Evolutionary conservation across 2,329 filamentous ascomycete species (phyloP).

Genomic region (Exophiala sp.): DNA sequence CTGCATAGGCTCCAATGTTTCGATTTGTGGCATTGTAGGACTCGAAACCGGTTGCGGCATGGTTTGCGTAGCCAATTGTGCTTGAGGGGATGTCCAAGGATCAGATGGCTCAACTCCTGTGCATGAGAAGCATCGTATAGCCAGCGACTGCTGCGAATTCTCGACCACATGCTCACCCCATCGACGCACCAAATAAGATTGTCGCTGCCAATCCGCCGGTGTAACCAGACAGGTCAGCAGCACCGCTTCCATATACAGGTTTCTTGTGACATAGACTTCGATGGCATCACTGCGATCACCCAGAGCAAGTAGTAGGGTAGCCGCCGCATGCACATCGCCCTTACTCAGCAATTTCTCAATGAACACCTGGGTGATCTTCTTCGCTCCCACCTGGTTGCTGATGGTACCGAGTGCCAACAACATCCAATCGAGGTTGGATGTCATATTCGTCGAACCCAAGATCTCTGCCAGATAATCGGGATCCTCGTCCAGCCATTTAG

Average conservation of each 20-base stretch:
- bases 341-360: constrained; percentile 84
- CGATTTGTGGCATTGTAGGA: constrained; percentile 41
- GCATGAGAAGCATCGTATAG: constrained; percentile 88
- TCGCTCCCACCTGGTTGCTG: constrained; percentile 68
- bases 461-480: constrained; percentile 68
- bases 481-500: constrained; percentile 88
- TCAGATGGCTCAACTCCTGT: constrained; percentile 78
- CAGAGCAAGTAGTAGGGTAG: constrained; percentile 85
- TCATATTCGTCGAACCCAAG: constrained; percentile 69
- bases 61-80: constrained; percentile 46
- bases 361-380: constrained; percentile 84
- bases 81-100: constrained; percentile 80
- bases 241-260: constrained; percentile 85
- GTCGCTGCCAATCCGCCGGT: constrained; percentile 83
- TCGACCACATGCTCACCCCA: constrained; percentile 92
- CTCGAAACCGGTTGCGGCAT: constrained; percentile 7
- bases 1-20: constrained; percentile 37
- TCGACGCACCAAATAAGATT: constrained; percentile 79
- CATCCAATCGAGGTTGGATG: constrained; percentile 97
- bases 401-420: constrained; percentile 84
- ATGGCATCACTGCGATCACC: constrained; percentile 92
- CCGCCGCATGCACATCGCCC: constrained; percentile 85
- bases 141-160: constrained; percentile 79
- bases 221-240: constrained; percentile 78
- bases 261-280: constrained; percentile 90